Conservation (phyloP, 768 basidiomycete genomes). For the Rhodotorula toruloides region DNA sequence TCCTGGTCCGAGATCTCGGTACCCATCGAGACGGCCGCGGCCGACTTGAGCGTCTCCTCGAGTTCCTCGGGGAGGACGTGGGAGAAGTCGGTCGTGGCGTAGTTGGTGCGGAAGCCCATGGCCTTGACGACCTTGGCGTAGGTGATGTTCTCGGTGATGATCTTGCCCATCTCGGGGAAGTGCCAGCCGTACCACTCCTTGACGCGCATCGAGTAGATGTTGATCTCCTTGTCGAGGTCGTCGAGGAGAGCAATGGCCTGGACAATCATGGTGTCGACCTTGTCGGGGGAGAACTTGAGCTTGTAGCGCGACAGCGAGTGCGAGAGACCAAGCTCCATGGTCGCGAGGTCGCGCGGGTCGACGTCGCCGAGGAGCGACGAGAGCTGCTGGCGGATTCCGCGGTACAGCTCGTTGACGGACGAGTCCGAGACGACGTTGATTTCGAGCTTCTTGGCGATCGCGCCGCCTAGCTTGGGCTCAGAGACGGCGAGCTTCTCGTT, state of each 20-base stretch:
- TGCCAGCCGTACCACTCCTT: conserved; percentile 99
- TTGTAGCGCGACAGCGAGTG: conserved; percentile 97
- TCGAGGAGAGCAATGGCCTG: conserved; percentile 97
- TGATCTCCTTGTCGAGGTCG: conserved; percentile 98
- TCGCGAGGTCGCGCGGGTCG: conserved; percentile 75
- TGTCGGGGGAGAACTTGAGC: conserved; percentile 98
- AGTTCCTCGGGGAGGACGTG: conserved; percentile 93
- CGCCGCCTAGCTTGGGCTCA: conserved; percentile 73
- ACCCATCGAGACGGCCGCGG: conserved; percentile 98
- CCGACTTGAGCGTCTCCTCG: conserved; percentile 86
- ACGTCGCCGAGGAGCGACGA: conserved; percentile 79
- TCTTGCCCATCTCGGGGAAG: conserved; percentile 99
- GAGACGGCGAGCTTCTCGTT: conserved; percentile 63
- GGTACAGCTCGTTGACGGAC: conserved; percentile 75
- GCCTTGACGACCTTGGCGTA: conserved; percentile 88
- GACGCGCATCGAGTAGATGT: conserved; percentile 98
- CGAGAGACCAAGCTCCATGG: conserved; percentile 95
- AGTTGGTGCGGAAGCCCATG: conserved; percentile 98
- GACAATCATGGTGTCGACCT: conserved; percentile 99
- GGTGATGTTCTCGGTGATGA: conserved; percentile 91
- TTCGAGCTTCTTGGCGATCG: conserved; percentile 88
- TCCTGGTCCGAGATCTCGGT: conserved; percentile 97
- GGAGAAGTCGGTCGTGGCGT: conserved; percentile 75
- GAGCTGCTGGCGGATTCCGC: conserved; percentile 88
- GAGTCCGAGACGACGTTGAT: conserved; percentile 70